Evolutionary conservation across 176 grass and related monocot species (phyloP), one percentile per base, ranked within the genome.

Genomic region (Oryza glaberrima): DNA sequence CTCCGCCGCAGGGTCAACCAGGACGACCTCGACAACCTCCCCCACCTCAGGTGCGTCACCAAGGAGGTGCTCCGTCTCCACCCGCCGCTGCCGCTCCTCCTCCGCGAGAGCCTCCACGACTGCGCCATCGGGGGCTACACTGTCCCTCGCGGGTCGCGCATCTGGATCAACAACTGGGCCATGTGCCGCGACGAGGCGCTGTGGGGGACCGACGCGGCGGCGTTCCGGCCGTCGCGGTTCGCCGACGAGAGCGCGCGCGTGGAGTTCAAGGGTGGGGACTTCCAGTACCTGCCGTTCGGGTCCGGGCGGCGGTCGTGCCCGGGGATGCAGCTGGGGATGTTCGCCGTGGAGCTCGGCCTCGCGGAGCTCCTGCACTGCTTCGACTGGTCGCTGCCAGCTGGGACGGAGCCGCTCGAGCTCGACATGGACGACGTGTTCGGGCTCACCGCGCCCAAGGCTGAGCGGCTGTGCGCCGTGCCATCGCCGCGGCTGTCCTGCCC

Each of bases 41-140:
- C 89, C n/a, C 93, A 88, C 88, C 93, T 98, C 80, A 85, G 85
- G 81, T 98, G 91, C 41, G 90, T 87, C 44, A 3, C 93, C 64
- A 98, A 95, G 77, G 90, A 95, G 90, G 94, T 90, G 56, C 95
- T 98, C 44, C 96, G 96, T 4, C 91, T 98, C 45, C 93, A 98
- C 91, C 96, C 96, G 0, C 96, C 96, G 2, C 90, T 98, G 85
- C 96, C 96, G 44, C 86, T 98, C 16, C 95, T 95, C 64, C 91
- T 92, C 10, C 96, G 93, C 56, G 91, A 98, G 89, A 98, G 93
- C 2, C 87, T 89, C 43, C 91, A 83, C 64, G 93, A 94, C 85
- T 92, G 96, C 76, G 46, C 85, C 11, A 89, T 98, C 4, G 85
- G 82, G 17, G 91, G 95, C 77, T 95, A 95, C 82, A 84, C 80